Evolutionary conservation across 805 yeast species (phyloP).

Genomic region (Candida qinlingensis): DNA sequence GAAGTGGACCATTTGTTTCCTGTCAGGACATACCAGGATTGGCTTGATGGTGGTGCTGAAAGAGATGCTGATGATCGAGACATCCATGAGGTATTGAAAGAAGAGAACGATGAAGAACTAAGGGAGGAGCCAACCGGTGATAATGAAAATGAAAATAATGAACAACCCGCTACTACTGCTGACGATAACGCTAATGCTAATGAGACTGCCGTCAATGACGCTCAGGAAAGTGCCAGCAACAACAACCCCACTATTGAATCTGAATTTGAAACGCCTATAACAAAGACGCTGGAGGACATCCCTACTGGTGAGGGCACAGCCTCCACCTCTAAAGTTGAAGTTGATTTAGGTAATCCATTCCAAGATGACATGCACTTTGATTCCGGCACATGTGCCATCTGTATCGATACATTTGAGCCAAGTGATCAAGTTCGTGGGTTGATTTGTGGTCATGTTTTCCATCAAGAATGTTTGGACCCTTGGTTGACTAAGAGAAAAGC

Average conservation of each 20-base stretch:
- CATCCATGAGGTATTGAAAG: conserved; percentile 38
- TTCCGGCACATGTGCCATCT: conserved; percentile 74
- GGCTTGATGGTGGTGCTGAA: conserved; percentile 60
- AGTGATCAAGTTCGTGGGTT: conserved; percentile 66
- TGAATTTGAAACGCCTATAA: not conserved
- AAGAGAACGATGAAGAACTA: conserved; percentile 20
- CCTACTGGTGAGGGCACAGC: not conserved
- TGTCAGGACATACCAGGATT: conserved; percentile 46
- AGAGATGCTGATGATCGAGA: conserved; percentile 40
- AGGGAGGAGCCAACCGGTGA: conserved; percentile 4
- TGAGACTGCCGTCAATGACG: not conserved
- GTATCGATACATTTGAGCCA: conserved; percentile 60
- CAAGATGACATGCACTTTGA: conserved; percentile 39
- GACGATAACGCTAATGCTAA: not conserved
- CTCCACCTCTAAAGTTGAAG: conserved; percentile 2
- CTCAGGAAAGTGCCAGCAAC: not conserved
- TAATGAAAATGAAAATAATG: not conserved
- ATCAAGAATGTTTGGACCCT: conserved; percentile 72
- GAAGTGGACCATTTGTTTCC: conserved; percentile 64
- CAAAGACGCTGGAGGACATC: not conserved
- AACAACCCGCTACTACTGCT: no score
- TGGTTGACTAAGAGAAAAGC: conserved; percentile 75
- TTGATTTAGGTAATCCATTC: conserved; percentile 21
- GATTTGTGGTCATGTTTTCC: conserved; percentile 81
- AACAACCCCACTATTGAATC: not conserved